phyloP scores from a whole-genome alignment of 805 yeast species.

The Yamadazyma sp. region DNA sequence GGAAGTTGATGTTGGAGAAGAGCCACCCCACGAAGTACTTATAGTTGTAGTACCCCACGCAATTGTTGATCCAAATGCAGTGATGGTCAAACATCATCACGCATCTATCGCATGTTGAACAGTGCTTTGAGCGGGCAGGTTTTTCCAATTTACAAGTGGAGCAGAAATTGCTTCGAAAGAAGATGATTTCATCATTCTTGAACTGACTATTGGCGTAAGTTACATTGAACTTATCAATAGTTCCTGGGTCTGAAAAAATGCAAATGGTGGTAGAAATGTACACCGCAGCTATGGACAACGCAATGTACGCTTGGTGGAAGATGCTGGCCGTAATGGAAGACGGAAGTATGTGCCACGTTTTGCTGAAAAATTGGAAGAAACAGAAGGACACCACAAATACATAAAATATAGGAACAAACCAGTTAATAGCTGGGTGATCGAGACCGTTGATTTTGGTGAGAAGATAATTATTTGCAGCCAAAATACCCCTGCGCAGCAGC shows the following conservation, averaged over 20 bases:
- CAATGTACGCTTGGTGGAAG: slow-evolving; percentile 23
- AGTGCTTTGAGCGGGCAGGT: slow-evolving; percentile 67
- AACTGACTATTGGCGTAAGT: slow-evolving; percentile 19
- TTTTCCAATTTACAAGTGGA: slow-evolving; percentile 45
- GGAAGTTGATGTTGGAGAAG: slow-evolving; percentile 42
- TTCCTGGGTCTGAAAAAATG: slow-evolving; percentile 46
- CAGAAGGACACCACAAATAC: slow-evolving; percentile 34
- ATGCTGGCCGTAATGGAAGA: slow-evolving; percentile 9
- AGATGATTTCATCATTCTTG: slow-evolving; percentile 52
- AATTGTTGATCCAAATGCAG: slow-evolving; percentile 68
- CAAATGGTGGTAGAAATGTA: slow-evolving; percentile 38
- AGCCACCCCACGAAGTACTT: slow-evolving; percentile 60
- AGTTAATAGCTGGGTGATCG: slow-evolving; percentile 23
- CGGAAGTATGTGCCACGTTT: slow-evolving; percentile 24
- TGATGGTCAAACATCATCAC: slow-evolving; percentile 56
- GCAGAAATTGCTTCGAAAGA: slow-evolving; percentile 46
- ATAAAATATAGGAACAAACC: slow-evolving; percentile 48
- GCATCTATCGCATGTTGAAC: slow-evolving; percentile 58
- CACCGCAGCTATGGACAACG: slow-evolving; percentile 30
- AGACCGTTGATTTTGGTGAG: not conserved
- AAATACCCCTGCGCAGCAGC: slow-evolving; percentile 14
- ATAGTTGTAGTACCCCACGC: slow-evolving; percentile 69
- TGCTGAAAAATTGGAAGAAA: slow-evolving; percentile 30
- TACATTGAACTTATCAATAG: slow-evolving; percentile 17
- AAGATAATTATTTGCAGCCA: not conserved